Percentiles rank a stretch among this genome's conserved stretches.
These are phyloP conservation scores for Apiotrichum brassicae DNA, from an alignment of 1,284 basidiomycete genomes.

Conservation along the genomic window DNA sequence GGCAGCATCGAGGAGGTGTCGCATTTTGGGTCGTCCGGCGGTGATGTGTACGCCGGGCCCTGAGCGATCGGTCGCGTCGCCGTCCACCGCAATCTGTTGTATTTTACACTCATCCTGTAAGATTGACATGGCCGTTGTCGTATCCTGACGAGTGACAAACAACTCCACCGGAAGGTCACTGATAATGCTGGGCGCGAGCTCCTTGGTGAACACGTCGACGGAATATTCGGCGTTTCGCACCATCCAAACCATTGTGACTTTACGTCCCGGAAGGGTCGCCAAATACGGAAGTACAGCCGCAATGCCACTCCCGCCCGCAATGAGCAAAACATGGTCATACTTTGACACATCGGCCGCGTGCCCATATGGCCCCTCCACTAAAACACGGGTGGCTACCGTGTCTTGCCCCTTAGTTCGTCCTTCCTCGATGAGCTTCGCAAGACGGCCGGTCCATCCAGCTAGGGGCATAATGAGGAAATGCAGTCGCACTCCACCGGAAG, in stretches of 20 bases:
- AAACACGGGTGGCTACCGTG: constrained; percentile 3
- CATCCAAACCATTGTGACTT: constrained; percentile 24
- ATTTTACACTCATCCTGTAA: too few species aligned
- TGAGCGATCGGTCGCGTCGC: background rate
- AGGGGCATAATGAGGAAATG: constrained; percentile 24
- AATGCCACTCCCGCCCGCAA: constrained; percentile 30
- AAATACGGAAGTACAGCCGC: constrained; percentile 26
- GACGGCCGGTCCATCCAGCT: constrained; percentile 18
- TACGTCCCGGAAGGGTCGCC: constrained; percentile 5
- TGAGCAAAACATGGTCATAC: constrained; percentile 22
- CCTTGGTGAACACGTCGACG: constrained; percentile 20
- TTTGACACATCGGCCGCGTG: constrained; percentile 7
- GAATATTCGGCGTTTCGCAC: constrained; percentile 21
- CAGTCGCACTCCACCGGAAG: constrained; percentile 6
- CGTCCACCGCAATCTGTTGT: background rate
- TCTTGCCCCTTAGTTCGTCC: background rate
- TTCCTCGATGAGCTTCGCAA: constrained; percentile 1
- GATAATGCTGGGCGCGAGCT: constrained; percentile 8
- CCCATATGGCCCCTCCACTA: constrained; percentile 35
- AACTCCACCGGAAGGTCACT: constrained; percentile 4
- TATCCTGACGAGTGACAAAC: constrained; percentile 6
- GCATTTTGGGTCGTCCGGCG: constrained; percentile 20
- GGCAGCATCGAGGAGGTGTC: constrained; percentile 1
- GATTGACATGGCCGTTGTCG: background rate
- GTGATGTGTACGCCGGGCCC: background rate